Evolutionary conservation across 1,139 yeast species (phyloP), one percentile per base, ranked within the genome.

Genomic region (Tardiomyces depauwii): DNA sequence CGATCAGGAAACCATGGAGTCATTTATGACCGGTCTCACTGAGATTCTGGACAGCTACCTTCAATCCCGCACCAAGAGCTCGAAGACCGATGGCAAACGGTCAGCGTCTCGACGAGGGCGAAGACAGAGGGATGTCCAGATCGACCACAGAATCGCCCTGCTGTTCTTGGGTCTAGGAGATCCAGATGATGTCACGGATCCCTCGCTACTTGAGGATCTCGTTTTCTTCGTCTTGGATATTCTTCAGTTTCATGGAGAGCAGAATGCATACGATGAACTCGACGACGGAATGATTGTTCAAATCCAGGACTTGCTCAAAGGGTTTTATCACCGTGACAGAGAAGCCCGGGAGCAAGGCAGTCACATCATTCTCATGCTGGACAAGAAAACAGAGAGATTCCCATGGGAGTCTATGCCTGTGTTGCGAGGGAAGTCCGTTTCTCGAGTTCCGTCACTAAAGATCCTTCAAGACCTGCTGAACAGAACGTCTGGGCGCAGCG

Each of bases 361-460:
- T 2, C 96, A 89, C 61, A 68, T 80, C 2, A 77, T 87, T 2
- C 65, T 89, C 45, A 67, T 88, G 12, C 75, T 85, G 2, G 80
- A 87, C 42, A 72, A 78, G 42, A 67, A 68, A 10, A 81, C 91
- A 55, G 76, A 77, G 14, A 64, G 67, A 38, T 72, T 89, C 44
- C 96, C 96, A 0, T 89, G 96, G 96, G 97, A 89, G 58, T 81
- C 88, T 0, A 61, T 87, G 32, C 72, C 77, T 0, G 70, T 74
- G 43, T 61, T 89, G 47, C 63, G 75, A 43, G 58, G 59, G 0
- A 66, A 65, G 43, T 80, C 95, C 0, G 74, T 85, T 0, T 76
- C 95, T 0, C 68, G 97, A 51, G 75, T 87, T 61, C 95, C 96
- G 0, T 82, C 93, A 0, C 56, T 83, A 13, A 58, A 64, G 0